These are phyloP conservation scores for Panus rudis DNA, from an alignment of 768 basidiomycete species.

Conservation along the genomic window DNA sequence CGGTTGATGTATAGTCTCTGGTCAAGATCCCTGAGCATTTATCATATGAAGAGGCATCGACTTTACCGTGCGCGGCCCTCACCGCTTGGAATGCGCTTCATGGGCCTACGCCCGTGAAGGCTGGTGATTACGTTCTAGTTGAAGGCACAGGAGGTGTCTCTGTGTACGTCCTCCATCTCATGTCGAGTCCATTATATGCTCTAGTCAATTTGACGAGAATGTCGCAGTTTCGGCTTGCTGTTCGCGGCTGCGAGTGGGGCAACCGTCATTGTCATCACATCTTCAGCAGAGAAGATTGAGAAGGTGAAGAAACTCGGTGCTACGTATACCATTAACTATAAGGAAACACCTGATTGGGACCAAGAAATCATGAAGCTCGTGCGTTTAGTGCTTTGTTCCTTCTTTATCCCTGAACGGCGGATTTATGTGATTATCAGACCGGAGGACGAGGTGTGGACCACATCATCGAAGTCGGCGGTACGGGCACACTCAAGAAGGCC, in stretches of 20 bases:
- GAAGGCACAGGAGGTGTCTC: conserved; percentile 54
- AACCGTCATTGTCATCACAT: conserved; percentile 59
- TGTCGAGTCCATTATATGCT: background rate
- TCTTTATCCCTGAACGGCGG: background rate
- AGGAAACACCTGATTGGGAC: conserved; percentile 50
- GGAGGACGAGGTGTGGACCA: conserved; percentile 27
- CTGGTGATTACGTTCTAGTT: conserved; percentile 52
- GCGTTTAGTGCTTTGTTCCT: conserved; percentile 9
- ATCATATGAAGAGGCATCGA: conserved; percentile 57
- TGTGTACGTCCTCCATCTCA: conserved; percentile 27
- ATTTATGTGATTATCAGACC: conserved; percentile 17
- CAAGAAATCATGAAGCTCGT: conserved; percentile 41
- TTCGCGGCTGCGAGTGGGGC: conserved; percentile 59
- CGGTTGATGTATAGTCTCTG: conserved; percentile 29
- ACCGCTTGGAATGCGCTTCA: conserved; percentile 58
- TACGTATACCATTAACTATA: conserved; percentile 57
- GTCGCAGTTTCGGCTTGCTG: conserved; percentile 46
- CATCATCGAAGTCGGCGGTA: conserved; percentile 47
- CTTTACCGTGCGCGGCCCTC: conserved; percentile 55
- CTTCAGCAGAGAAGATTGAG: conserved; percentile 56
- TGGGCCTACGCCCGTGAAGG: conserved; percentile 43
- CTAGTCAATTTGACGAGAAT: conserved; percentile 12
- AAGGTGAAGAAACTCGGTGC: conserved; percentile 45
- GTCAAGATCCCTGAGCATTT: conserved; percentile 50
- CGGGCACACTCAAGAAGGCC: conserved; percentile 41